These are phyloP conservation scores for Pyrus hybrid DNA, from an alignment of 331 rosid species.

Conservation along the genomic window DNA sequence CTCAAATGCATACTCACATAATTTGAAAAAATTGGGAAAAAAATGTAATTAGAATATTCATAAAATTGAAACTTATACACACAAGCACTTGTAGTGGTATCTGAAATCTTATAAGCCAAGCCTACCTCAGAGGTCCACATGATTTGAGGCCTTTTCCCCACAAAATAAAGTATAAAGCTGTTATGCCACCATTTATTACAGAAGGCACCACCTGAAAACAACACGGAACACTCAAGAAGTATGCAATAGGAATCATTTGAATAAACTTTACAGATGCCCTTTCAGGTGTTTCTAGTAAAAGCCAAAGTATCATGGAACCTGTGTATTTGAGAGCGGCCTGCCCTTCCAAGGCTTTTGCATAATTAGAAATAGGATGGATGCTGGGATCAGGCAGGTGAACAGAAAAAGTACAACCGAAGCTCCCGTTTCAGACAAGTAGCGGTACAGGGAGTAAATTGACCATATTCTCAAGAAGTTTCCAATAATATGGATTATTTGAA, in stretches of 20 bases:
- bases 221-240: slow-evolving; percentile 16
- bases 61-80: background rate
- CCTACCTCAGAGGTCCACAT: slow-evolving; percentile 97
- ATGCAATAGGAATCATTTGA: background rate
- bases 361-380: slow-evolving; percentile 66
- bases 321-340: slow-evolving; percentile 78
- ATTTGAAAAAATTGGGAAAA: no score
- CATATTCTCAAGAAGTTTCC: slow-evolving; percentile 93
- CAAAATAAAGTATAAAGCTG: slow-evolving; percentile 74
- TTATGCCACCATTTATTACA: slow-evolving; percentile 84
- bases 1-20: background rate
- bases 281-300: background rate
- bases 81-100: background rate
- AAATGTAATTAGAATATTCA: background rate
- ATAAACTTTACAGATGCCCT: background rate
- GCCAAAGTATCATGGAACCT: slow-evolving; percentile 38
- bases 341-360: slow-evolving; percentile 99
- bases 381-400: slow-evolving; percentile 71
- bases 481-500: slow-evolving; percentile 75
- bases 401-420: slow-evolving; percentile 85
- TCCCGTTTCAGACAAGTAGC: slow-evolving; percentile 69
- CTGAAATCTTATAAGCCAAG: slow-evolving; percentile 3
- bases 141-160: slow-evolving; percentile 99
- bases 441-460: slow-evolving; percentile 86
- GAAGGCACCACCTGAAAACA: slow-evolving; percentile 87